phyloP scores from a whole-genome alignment of 2,329 filamentous ascomycete species.

The Curvularia spicifera region DNA sequence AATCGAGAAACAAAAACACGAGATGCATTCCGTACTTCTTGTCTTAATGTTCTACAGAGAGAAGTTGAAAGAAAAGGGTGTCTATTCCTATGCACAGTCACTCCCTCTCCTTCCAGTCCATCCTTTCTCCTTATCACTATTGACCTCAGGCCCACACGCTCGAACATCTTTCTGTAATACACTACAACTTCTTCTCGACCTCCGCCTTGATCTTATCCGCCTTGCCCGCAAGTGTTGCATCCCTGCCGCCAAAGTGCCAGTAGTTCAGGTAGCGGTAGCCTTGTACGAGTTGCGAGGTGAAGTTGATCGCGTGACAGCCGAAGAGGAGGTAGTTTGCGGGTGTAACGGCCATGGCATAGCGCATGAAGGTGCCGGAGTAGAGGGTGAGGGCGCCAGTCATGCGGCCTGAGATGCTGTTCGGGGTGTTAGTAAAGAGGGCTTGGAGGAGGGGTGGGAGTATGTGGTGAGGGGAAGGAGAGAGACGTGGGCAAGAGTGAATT shows the following conservation, averaged over 20 bases:
- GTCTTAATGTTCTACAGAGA: not conserved
- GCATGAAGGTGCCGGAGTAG: constrained; percentile 71
- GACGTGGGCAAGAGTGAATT: too few relatives aligned
- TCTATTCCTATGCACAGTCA: not conserved
- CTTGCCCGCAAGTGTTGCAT: constrained; percentile 50
- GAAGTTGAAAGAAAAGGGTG: not conserved
- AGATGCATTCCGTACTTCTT: not conserved
- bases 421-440: not conserved
- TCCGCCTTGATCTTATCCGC: constrained; percentile 25
- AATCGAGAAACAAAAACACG: not conserved
- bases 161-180: constrained; percentile 12
- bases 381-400: constrained; percentile 67
- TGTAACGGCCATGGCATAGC: constrained; percentile 68
- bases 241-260: constrained; percentile 60
- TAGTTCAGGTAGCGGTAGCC: constrained; percentile 68
- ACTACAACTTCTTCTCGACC: constrained; percentile 11
- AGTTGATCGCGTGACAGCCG: constrained; percentile 71
- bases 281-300: constrained; percentile 65
- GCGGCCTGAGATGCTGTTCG: constrained; percentile 65
- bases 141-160: constrained; percentile 21
- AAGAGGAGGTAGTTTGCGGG: constrained; percentile 72
- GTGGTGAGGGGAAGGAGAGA: not conserved
- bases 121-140: not conserved
- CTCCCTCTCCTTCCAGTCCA: not conserved
- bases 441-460: not conserved